Evolutionary conservation across 2,329 filamentous ascomycete genomes (phyloP), one percentile per base, ranked within the genome.

Genomic region (Colletotrichum trifolii): DNA sequence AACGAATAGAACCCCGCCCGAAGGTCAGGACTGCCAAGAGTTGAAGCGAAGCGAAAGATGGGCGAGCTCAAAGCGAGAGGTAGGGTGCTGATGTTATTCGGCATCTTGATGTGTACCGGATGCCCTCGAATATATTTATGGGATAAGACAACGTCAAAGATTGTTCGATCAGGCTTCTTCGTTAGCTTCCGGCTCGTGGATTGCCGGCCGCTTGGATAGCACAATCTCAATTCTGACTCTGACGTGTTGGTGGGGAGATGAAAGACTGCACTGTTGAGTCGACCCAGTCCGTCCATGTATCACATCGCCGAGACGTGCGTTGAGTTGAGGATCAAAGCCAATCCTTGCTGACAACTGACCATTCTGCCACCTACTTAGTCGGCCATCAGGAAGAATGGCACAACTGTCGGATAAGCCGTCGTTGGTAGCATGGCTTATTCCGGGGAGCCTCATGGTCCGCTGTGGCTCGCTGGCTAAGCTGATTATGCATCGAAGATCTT

Each of bases 41-140:
- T 43, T 13, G 42, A 63, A 66, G 63, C 63, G 63, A 66, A 66
- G 63, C 63, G 63, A 66, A 54, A 52, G 62, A 56, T 53, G 59
- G 25, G 13, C 43, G 36, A 57, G 58, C 47, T 53, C 15, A 38
- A 55, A 66, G 63, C 63, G 59, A 66, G 36, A 62, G 62, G 43
- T 62, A 5, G 11, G 47, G 33, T 63, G 53, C 47, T 63, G 35
- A 34, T 10, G 10, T 53, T 33, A 2, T 15, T 50, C 25, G 10
- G 11, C 10, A n/a, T 49, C 34, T n/a, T 12, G 36, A 15, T n/a
- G 8, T 12, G 36, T 15, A n/a, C 15, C 42, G 58, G 25, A 46
- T 33, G 36, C 39, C 47, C 13, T 17, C 34, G 6, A 12, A 35
- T 57, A 34, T 66, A 66, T 65, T 65, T 65, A 65, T 48, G 58